Evolutionary conservation across 2,329 filamentous ascomycete species (phyloP).

Genomic region (Lecanicillium sp.): DNA sequence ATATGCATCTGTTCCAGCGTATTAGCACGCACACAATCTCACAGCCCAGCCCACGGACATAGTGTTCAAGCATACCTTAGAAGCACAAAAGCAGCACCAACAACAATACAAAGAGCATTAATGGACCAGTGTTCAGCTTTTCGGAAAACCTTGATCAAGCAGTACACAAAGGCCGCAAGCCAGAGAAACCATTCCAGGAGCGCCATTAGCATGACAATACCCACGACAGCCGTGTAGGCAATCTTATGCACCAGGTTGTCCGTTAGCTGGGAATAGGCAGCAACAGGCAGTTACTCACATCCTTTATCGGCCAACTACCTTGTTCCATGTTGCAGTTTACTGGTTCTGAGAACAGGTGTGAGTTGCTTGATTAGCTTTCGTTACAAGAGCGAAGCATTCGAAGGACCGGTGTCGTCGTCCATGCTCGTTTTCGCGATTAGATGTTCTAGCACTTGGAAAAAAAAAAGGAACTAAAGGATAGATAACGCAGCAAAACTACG

Average conservation of each 20-base stretch:
- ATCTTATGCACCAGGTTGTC: conserved; percentile 48
- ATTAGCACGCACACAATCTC: conserved; percentile 6
- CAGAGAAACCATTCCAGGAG: conserved; percentile 91
- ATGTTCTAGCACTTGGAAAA: too few species aligned
- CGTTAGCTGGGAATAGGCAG: conserved; percentile 7
- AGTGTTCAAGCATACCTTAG: conserved; percentile 51
- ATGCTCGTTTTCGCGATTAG: too few species aligned
- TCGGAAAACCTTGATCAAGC: conserved; percentile 74
- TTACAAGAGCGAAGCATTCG: too few species aligned
- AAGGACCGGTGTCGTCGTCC: too few species aligned
- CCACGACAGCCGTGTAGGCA: conserved; percentile 74
- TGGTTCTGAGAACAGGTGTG: too few species aligned
- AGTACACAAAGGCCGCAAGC: conserved; percentile 91
- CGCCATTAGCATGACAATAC: conserved; percentile 73
- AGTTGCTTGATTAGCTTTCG: too few species aligned
- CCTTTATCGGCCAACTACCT: conserved; percentile 42
- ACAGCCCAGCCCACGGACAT: not conserved
- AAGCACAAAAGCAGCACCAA: conserved; percentile 64
- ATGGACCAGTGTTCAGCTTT: conserved; percentile 89
- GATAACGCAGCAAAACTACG: too few species aligned
- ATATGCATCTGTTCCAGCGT: conserved; percentile 55
- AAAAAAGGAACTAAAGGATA: too few species aligned
- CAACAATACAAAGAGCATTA: conserved; percentile 64
- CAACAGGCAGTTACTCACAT: conserved; percentile 20
- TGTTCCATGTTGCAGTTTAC: too few species aligned